A percentile compares a stretch with the other conserved stretches of the same genome.
phyloP scores from a whole-genome alignment of 495 filamentous ascomycete species.

The Bombardia bombarda region DNA sequence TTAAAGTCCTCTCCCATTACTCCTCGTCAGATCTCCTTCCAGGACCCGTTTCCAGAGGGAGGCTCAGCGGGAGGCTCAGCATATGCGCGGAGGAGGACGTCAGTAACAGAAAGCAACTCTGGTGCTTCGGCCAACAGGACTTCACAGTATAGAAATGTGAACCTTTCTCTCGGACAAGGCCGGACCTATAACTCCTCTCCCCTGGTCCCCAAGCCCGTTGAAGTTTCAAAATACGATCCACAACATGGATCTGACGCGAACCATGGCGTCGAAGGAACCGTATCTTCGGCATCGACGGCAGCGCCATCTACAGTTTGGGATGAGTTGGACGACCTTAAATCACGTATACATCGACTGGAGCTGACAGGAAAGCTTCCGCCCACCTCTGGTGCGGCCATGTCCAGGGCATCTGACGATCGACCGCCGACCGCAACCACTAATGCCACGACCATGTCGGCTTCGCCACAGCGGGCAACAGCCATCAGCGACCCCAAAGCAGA shows the following conservation, averaged over 20 bases:
- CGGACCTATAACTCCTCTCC: constrained; percentile 49
- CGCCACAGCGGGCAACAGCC: constrained; percentile 60
- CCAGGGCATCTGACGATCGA: constrained; percentile 66
- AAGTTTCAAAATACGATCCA: constrained; percentile 23
- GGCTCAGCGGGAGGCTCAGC: constrained; percentile 30
- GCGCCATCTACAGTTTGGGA: constrained; percentile 96
- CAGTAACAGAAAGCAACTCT: constrained; percentile 29
- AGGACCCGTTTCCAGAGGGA: constrained; percentile 36
- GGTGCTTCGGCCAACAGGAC: constrained; percentile 22
- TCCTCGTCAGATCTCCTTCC: constrained; percentile 31
- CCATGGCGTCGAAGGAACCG: constrained; percentile 52
- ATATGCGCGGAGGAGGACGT: constrained; percentile 28
- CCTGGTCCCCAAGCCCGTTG: constrained; percentile 41
- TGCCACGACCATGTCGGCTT: constrained; percentile 84
- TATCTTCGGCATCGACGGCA: constrained; percentile 76
- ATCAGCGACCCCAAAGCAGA: constrained; percentile 31
- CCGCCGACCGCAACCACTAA: constrained; percentile 89
- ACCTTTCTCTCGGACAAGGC: constrained; percentile 46
- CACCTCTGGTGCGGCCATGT: constrained; percentile 70
- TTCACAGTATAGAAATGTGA: constrained; percentile 43
- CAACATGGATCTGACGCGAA: constrained; percentile 22
- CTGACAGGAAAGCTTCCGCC: constrained; percentile 78
- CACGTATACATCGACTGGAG: constrained; percentile 86
- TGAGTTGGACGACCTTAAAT: constrained; percentile 92
- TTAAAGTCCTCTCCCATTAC: constrained; percentile 33